Percentiles rank a stretch among this genome's conserved stretches.
These are phyloP conservation scores for Domatiomyces catenatus DNA, from an alignment of 2,329 filamentous ascomycete genomes.

Conservation along the genomic window DNA sequence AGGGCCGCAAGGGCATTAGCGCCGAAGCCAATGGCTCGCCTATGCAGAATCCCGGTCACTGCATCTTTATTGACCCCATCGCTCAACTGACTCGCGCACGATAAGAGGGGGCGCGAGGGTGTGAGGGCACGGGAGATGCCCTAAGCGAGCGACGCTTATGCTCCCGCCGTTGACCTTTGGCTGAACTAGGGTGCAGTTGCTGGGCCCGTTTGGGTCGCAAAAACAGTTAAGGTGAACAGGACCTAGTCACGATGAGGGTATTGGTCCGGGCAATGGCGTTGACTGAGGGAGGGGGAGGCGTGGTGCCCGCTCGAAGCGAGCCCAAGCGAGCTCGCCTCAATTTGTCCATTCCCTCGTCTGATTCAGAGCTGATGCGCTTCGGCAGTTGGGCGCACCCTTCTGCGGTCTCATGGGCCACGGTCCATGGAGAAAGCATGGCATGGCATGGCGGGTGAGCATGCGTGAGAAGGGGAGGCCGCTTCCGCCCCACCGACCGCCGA, in stretches of 20 bases:
- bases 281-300: background rate
- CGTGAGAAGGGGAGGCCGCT: background rate
- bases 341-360: slow-evolving; percentile 13
- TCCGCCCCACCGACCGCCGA: background rate
- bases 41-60: background rate
- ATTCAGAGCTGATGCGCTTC: slow-evolving; percentile 12
- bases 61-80: background rate
- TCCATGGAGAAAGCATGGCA: background rate
- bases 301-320: slow-evolving; percentile 8
- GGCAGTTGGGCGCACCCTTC: slow-evolving; percentile 9
- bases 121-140: slow-evolving; percentile 10
- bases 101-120: background rate
- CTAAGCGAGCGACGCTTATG: slow-evolving; percentile 15
- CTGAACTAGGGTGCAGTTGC: background rate
- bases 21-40: background rate
- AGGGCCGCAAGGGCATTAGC: background rate
- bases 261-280: background rate
- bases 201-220: background rate
- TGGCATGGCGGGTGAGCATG: background rate
- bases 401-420: background rate
- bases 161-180: background rate
- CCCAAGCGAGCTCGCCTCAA: slow-evolving; percentile 16
- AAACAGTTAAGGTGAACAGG: background rate
- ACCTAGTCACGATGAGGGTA: background rate
- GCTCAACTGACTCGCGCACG: background rate